Percentiles rank a stretch among this genome's conserved stretches.
phyloP scores from a whole-genome alignment of 371 early-diverging fungal genomes.

The Mucor racemosus region DNA sequence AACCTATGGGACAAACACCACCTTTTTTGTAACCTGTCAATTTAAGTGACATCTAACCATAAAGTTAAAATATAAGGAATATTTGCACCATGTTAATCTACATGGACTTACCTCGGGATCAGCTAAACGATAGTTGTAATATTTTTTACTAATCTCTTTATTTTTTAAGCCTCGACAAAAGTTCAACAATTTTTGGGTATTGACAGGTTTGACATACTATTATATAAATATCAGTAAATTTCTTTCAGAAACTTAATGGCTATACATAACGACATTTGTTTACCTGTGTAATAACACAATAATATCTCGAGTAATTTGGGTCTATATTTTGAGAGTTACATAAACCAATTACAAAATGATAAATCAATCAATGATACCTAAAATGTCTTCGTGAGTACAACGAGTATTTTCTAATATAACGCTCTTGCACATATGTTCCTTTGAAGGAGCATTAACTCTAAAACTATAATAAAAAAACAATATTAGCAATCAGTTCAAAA shows the following conservation, averaged over 20 bases:
- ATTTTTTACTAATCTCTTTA: slow-evolving; percentile 56
- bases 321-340: slow-evolving; percentile 12
- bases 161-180: slow-evolving; percentile 63
- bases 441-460: slow-evolving; percentile 69
- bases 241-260: no score
- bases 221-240: background rate
- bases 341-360: background rate
- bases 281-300: slow-evolving; percentile 69
- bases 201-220: slow-evolving; percentile 75
- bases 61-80: background rate
- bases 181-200: slow-evolving; percentile 68
- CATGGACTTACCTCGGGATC: slow-evolving; percentile 37
- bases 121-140: slow-evolving; percentile 65
- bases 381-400: slow-evolving; percentile 49
- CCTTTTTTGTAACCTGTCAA: slow-evolving; percentile 76
- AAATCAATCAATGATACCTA: slow-evolving; percentile 24
- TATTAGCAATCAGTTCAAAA: background rate
- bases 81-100: background rate
- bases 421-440: slow-evolving; percentile 80
- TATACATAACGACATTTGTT: background rate
- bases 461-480: slow-evolving; percentile 32
- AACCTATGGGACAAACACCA: slow-evolving; percentile 75
- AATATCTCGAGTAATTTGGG: slow-evolving; percentile 42
- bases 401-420: slow-evolving; percentile 85
- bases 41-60: slow-evolving; percentile 41